Percentiles rank a stretch among this genome's conserved stretches.
These are phyloP conservation scores for Elsinoe arachidis DNA, from an alignment of 2,329 filamentous ascomycete species.

Conservation along the genomic window DNA sequence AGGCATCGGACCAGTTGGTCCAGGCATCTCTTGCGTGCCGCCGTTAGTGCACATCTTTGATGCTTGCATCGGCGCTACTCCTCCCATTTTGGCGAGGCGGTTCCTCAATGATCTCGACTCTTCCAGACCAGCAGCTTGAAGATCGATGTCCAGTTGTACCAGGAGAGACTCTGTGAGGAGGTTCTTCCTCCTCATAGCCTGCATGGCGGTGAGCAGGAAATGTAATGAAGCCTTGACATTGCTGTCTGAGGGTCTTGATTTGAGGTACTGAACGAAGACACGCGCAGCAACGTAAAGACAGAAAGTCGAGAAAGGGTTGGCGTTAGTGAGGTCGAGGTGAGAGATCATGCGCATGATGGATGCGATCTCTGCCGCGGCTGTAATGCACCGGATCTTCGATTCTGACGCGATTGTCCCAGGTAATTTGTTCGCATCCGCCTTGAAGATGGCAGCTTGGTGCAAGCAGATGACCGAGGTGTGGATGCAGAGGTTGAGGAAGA, in stretches of 20 bases:
- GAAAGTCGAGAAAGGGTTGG: slow-evolving; percentile 91
- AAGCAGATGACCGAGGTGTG: slow-evolving; percentile 94
- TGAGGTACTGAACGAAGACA: slow-evolving; percentile 95
- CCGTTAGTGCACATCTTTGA: not conserved
- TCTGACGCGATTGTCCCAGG: slow-evolving; percentile 71
- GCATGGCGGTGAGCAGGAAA: slow-evolving; percentile 85
- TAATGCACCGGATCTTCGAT: slow-evolving; percentile 87
- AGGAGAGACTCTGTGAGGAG: slow-evolving; percentile 91
- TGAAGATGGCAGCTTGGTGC: slow-evolving; percentile 98
- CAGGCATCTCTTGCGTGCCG: not conserved
- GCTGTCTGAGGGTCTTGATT: slow-evolving; percentile 77
- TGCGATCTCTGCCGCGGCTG: slow-evolving; percentile 85
- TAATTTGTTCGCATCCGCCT: slow-evolving; percentile 80
- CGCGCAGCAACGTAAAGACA: slow-evolving; percentile 92
- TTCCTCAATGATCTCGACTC: slow-evolving; percentile 21
- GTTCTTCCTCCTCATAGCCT: slow-evolving; percentile 77
- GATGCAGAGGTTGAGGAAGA: slow-evolving; percentile 95
- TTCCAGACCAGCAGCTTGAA: slow-evolving; percentile 61
- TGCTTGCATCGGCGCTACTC: slow-evolving; percentile 1
- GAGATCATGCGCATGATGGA: slow-evolving; percentile 93
- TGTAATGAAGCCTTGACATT: slow-evolving; percentile 73
- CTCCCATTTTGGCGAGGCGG: slow-evolving; percentile 2
- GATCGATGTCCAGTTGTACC: slow-evolving; percentile 83
- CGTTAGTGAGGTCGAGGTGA: slow-evolving; percentile 73
- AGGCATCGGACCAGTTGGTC: not conserved